Conservation (phyloP, 257 asterid species). For the Fraxinus excelsior region DNA sequence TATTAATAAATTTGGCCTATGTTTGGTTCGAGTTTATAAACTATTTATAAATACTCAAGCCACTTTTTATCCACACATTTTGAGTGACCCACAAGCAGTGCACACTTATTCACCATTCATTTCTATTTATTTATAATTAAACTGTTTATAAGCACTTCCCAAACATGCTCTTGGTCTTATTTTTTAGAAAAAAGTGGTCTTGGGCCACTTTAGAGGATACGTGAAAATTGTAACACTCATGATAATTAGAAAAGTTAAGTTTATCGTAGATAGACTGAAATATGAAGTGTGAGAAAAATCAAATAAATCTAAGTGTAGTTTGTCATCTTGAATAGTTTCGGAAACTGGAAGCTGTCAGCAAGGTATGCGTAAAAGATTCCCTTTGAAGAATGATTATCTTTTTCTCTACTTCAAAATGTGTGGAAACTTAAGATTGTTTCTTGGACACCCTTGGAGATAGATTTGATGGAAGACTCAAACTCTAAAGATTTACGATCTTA, state of each 20-base stretch:
- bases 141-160: no score
- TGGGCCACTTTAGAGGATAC: not conserved
- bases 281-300: not conserved
- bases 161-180: not conserved
- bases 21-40: no score
- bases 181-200: not conserved
- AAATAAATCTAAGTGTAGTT: not conserved
- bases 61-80: no score
- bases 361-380: not conserved
- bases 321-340: not conserved
- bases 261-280: not conserved
- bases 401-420: slow-evolving; percentile 2
- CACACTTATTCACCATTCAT: no score
- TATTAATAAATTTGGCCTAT: not conserved
- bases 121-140: no score
- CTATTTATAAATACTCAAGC: no score
- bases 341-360: slow-evolving; percentile 7
- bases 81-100: no score
- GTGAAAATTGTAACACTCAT: not conserved
- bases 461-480: slow-evolving; percentile 2
- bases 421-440: not conserved
- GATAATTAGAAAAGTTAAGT: not conserved
- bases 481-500: not conserved
- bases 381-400: slow-evolving; percentile 6
- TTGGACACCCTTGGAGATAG: slow-evolving; percentile 1